These are phyloP conservation scores for Helminthosporium solani DNA, from an alignment of 2,329 filamentous ascomycete species.

Conservation along the genomic window DNA sequence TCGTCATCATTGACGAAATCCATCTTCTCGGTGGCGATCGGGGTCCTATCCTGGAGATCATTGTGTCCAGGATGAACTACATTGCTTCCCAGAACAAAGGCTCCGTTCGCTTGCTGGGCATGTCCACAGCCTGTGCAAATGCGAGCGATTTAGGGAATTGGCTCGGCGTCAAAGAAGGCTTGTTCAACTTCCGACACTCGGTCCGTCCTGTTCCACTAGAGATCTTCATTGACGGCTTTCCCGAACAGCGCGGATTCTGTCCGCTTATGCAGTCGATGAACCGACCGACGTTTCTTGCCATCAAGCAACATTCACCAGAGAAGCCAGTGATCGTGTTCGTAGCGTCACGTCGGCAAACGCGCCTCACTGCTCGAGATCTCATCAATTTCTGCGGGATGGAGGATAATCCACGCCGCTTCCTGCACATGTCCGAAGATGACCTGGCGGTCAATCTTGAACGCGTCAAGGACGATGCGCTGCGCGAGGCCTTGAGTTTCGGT, in stretches of 20 bases:
- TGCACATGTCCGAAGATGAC: slow-evolving; percentile 93
- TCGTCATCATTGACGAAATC: slow-evolving; percentile 98
- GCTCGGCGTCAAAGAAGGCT: slow-evolving; percentile 89
- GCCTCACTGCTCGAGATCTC: slow-evolving; percentile 90
- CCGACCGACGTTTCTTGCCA: slow-evolving; percentile 89
- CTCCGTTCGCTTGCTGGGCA: slow-evolving; percentile 87
- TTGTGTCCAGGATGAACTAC: slow-evolving; percentile 93
- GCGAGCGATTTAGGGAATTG: slow-evolving; percentile 92
- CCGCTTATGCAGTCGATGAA: slow-evolving; percentile 99
- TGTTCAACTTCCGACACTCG: slow-evolving; percentile 97
- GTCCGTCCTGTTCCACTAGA: slow-evolving; percentile 94
- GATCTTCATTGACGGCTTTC: slow-evolving; percentile 96
- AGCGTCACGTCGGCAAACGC: slow-evolving; percentile 89
- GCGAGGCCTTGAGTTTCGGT: slow-evolving; percentile 93
- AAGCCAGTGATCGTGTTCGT: slow-evolving; percentile 99
- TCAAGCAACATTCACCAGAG: slow-evolving; percentile 92
- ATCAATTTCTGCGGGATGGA: slow-evolving; percentile 99
- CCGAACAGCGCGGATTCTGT: slow-evolving; percentile 91
- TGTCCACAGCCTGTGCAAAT: slow-evolving; percentile 98
- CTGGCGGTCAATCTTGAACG: slow-evolving; percentile 81
- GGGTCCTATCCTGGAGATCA: slow-evolving; percentile 97
- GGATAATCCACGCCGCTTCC: slow-evolving; percentile 89
- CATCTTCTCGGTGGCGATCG: slow-evolving; percentile 95
- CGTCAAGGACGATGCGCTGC: slow-evolving; percentile 89
- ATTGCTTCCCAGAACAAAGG: slow-evolving; percentile 92